Percentiles rank a stretch among this genome's conserved stretches.
These are phyloP conservation scores for Kalmanozyma brasiliensis DNA, from an alignment of 1,284 basidiomycete genomes.

Conservation along the genomic window DNA sequence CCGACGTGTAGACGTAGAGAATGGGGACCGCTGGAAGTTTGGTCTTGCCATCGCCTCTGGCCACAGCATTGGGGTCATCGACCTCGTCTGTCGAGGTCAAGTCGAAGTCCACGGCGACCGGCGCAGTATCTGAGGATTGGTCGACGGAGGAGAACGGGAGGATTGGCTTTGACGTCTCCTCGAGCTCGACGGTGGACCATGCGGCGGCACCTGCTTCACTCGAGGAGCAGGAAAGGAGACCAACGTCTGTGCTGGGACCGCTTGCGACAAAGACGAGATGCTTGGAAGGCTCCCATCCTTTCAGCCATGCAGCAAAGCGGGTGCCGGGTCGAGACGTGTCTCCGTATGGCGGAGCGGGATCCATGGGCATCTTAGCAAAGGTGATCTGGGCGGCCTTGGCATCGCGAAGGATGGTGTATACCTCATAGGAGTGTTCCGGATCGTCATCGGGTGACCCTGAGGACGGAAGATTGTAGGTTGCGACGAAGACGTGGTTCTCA, in stretches of 20 bases:
- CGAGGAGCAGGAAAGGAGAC: constrained; percentile 73
- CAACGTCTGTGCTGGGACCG: constrained; percentile 79
- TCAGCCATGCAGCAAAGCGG: constrained; percentile 72
- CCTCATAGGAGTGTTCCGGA: constrained; percentile 71
- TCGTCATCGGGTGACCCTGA: constrained; percentile 42
- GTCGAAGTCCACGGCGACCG: constrained; percentile 78
- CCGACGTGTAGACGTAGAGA: constrained; percentile 80
- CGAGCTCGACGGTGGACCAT: constrained; percentile 80
- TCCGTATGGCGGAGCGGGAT: constrained; percentile 73
- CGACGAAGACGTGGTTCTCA: constrained; percentile 78
- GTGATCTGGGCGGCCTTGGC: constrained; percentile 74
- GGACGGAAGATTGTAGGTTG: constrained; percentile 73
- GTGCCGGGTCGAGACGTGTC: constrained; percentile 73
- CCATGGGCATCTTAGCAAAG: constrained; percentile 71
- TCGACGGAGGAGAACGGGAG: constrained; percentile 75
- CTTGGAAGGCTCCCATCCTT: constrained; percentile 76
- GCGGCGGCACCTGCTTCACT: constrained; percentile 67
- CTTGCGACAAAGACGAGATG: constrained; percentile 78
- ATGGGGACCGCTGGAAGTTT: constrained; percentile 73
- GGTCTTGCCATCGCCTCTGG: constrained; percentile 69
- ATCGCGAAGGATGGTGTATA: constrained; percentile 75
- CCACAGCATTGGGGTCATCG: constrained; percentile 72
- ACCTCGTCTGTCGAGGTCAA: constrained; percentile 74
- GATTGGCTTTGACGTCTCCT: constrained; percentile 77
- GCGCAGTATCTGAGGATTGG: constrained; percentile 77